Percentiles rank a stretch among this genome's conserved stretches.
phyloP scores from a whole-genome alignment of 805 yeast species.

The Brettanomyces nanus region DNA sequence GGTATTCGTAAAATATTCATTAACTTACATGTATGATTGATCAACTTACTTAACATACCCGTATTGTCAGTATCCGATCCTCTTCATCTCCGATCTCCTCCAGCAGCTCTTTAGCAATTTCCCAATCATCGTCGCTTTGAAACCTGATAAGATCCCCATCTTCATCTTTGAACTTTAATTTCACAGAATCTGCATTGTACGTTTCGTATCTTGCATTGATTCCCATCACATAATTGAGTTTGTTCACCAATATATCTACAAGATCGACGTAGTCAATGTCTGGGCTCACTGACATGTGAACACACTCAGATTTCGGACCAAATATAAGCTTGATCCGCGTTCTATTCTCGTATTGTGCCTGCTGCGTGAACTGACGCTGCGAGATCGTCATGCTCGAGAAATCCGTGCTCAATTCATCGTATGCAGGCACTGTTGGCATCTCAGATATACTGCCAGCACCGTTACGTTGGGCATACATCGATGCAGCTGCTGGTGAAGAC shows the following conservation, averaged over 20 bases:
- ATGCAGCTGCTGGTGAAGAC: constrained; percentile 12
- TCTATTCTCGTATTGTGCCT: constrained; percentile 5
- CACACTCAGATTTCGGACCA: constrained; percentile 35
- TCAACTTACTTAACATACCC: constrained; percentile 9
- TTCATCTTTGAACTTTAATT: constrained; percentile 82
- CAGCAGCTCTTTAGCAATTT: constrained; percentile 68
- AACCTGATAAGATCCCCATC: constrained; percentile 90
- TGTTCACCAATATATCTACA: constrained; percentile 39
- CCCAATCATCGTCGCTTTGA: constrained; percentile 83
- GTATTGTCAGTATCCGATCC: constrained; percentile 23
- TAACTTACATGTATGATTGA: too few relatives aligned
- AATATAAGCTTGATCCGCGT: constrained; percentile 26
- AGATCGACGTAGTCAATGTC: constrained; percentile 15
- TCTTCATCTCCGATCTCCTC: constrained; percentile 40
- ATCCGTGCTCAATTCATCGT: not conserved
- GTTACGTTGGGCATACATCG: constrained; percentile 9
- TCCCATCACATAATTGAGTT: constrained; percentile 49
- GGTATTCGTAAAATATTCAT: too few relatives aligned
- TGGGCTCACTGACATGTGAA: constrained; percentile 54
- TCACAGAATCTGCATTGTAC: constrained; percentile 24
- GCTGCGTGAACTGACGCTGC: constrained; percentile 1
- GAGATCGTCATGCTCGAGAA: constrained; percentile 2
- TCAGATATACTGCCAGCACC: not conserved
- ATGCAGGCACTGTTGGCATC: constrained; percentile 1
- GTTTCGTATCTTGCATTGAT: constrained; percentile 20